A percentile compares a stretch with the other conserved stretches of the same genome.
Conservation (phyloP, 2,329 filamentous ascomycete species). For the Fusarium sp. region DNA sequence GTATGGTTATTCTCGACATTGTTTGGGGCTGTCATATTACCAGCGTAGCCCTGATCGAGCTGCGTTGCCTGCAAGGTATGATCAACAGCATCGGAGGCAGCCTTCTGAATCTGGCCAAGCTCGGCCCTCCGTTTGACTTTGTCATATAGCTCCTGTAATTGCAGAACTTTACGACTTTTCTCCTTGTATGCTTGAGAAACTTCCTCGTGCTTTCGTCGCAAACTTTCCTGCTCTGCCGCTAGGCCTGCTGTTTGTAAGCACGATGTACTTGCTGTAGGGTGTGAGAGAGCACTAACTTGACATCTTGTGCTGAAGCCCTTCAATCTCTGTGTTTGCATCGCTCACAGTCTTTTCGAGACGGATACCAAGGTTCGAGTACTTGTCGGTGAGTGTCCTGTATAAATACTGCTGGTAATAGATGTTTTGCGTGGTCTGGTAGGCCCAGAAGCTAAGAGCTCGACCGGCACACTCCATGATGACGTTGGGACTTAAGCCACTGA, state of each 20-base stretch:
- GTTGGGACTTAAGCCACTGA: conserved; percentile 84
- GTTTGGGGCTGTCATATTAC: conserved; percentile 1
- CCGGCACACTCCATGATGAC: conserved; percentile 89
- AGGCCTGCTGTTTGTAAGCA: conserved; percentile 56
- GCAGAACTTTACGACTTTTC: conserved; percentile 75
- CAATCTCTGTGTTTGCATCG: conserved; percentile 80
- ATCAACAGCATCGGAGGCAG: conserved; percentile 60
- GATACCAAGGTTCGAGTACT: conserved; percentile 71
- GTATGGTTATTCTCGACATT: not conserved
- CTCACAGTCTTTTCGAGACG: conserved; percentile 79
- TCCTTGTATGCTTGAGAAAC: conserved; percentile 73
- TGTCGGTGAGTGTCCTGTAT: conserved; percentile 77
- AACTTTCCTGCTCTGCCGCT: conserved; percentile 68
- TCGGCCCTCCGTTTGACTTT: conserved; percentile 68
- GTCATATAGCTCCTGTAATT: conserved; percentile 74
- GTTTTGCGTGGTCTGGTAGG: conserved; percentile 86
- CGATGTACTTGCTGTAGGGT: not conserved
- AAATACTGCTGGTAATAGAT: conserved; percentile 83
- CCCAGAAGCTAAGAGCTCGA: conserved; percentile 84
- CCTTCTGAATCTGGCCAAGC: conserved; percentile 65
- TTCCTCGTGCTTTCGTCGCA: conserved; percentile 79
- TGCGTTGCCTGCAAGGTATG: conserved; percentile 40
- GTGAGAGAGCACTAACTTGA: conserved; percentile 59
- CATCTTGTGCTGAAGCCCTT: conserved; percentile 72
- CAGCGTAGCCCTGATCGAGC: conserved; percentile 10